Evolutionary conservation across 768 basidiomycete genomes (phyloP).

Genomic region (Amanita rimosa): DNA sequence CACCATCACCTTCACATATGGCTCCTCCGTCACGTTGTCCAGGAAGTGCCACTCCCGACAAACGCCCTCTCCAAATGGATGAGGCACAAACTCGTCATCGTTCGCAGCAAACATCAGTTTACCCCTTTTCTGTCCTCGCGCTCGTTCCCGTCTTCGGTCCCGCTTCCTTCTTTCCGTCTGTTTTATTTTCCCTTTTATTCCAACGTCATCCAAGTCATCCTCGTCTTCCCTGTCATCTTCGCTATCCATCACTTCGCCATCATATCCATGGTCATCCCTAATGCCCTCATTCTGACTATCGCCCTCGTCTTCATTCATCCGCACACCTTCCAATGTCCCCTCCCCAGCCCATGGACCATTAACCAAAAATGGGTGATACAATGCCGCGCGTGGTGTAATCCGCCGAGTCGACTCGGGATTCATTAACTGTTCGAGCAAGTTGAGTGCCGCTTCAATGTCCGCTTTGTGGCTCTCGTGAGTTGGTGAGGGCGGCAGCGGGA

Average conservation of each 20-base stretch:
- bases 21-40: slow-evolving; percentile 46
- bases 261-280: not conserved
- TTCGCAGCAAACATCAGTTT: slow-evolving; percentile 15
- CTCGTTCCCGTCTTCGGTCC: slow-evolving; percentile 5
- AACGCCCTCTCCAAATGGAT: slow-evolving; percentile 54
- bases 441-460: slow-evolving; percentile 59
- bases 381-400: slow-evolving; percentile 62
- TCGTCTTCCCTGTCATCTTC: not conserved
- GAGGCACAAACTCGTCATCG: slow-evolving; percentile 63
- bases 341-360: slow-evolving; percentile 1
- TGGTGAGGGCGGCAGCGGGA: slow-evolving; percentile 6
- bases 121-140: slow-evolving; percentile 18
- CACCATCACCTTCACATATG: slow-evolving; percentile 33
- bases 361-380: slow-evolving; percentile 70
- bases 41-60: slow-evolving; percentile 52
- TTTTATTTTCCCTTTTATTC: not conserved
- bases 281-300: not conserved
- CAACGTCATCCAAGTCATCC: not conserved
- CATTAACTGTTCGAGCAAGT: slow-evolving; percentile 64
- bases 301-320: slow-evolving; percentile 19
- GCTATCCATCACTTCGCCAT: not conserved
- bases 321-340: slow-evolving; percentile 2
- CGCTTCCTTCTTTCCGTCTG: not conserved
- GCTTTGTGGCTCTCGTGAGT: slow-evolving; percentile 29
- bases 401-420: slow-evolving; percentile 70